Evolutionary conservation across 83 land plant species (phyloP), one percentile per base, ranked within the genome.

Genomic region (Larix sibirica): DNA sequence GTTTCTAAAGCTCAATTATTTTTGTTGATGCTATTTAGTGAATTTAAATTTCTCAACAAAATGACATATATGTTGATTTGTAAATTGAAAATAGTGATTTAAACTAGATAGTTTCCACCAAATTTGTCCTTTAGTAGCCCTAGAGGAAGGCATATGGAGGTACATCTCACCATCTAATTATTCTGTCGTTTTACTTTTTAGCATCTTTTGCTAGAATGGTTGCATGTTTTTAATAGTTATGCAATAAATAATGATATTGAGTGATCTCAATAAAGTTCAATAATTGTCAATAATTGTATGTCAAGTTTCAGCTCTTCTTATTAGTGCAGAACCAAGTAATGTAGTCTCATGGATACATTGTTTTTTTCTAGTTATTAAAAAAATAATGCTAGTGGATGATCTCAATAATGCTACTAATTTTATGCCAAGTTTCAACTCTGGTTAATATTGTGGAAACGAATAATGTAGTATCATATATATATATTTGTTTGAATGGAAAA

Each of bases 81-180:
- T 77, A 89, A 89, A 86, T 89, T 14, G 89, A 89, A 73, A 89
- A 89, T 80, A 89, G 89, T 40, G 91, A 89, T 31, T 60, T 89
- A 40, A 89, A 87, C 80, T 89, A 89, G 91, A 84, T 89, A 23
- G 89, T 89, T 66, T 89, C 91, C 4, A 87, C 84, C 67, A 89
- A 89, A 66, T 83, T 89, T 24, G 66, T 89, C 91, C 17, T 89
- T 89, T 40, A 89, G 89, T 87, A 89, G 91, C 36, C 91, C 91
- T 58, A 44, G 87, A 28, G 84, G 87, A 18, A 86, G 89, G 73
- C 86, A 86, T 56, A 56, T 79, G 28, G 85, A 89, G 91, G 91
- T 89, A 50, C 56, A 50, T 50, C 1, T 50, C 56, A 50, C 12
- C 12, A 10, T 62, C 7, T n/a, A 21, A 62, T 62, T 20, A 62